Evolutionary conservation across 108 stramenopile species (phyloP), one percentile per base, ranked within the genome.

Genomic region (Mayamaea pseudoterrestris): DNA sequence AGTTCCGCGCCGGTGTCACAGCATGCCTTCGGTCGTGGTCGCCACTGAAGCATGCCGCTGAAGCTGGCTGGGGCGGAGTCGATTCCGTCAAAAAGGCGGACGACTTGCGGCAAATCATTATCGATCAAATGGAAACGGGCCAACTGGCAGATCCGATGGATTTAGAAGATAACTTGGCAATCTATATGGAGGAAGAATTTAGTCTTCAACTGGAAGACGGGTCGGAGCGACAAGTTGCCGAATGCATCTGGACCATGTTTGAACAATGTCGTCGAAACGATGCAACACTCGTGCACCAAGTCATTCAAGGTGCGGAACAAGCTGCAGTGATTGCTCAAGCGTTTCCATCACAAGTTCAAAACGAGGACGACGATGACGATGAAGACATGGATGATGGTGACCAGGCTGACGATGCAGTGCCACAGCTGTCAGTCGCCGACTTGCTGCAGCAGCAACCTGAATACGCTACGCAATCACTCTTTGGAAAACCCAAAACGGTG

Each of bases 151-250:
- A 26, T 26, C 3, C 3, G 4, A 26, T 26, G 24, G 79, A 81
- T 59, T 55, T 81, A 31, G 79, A 81, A 60, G 89, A 90, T 41
- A 67, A 80, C 43, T 64, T 90, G 40, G 63, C 72, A 3, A 69
- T 66, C 23, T 90, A 81, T 46, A 71, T 90, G 68, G 89, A 90
- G 53, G 83, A 90, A 53, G 82, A 90, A 50, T 86, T 86, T 56
- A 71, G 76, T n/a, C 72, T 90, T 0, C 64, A 76, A 6, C 36
- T 90, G 45, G 89, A 90, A 53, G 89, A 90, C 40, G 61, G 64
- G 17, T 73, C 70, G 7, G 89, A 90, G 36, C 44, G 61, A 26
- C 73, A 86, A 66, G 50, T 90, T 6, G 81, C 89, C 2, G 71
- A 67, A 36, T 48, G 65, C 11, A 71, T 90, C 44, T 83, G 61